Conservation (phyloP, 2,329 filamentous ascomycete species). For the Pseudocercospora musae region DNA sequence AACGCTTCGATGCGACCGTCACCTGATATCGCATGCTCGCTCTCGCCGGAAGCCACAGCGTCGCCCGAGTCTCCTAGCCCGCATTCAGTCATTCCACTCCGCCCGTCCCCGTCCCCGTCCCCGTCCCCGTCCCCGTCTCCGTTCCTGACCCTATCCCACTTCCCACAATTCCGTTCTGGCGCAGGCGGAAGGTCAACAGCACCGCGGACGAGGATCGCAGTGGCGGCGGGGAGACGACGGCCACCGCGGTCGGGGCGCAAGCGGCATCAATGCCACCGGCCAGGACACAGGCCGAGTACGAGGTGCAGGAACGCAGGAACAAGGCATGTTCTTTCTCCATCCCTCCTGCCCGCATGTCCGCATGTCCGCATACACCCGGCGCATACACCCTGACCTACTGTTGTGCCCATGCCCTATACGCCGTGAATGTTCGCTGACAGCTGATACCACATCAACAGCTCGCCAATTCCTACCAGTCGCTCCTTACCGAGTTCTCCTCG, state of each 20-base stretch:
- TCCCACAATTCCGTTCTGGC: background rate
- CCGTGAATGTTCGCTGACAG: conserved; percentile 9
- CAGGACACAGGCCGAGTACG: conserved; percentile 35
- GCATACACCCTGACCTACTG: background rate
- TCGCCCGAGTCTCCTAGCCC: background rate
- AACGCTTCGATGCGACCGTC: conserved; percentile 6
- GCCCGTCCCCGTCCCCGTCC: too few species aligned
- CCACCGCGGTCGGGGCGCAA: background rate
- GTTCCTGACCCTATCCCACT: background rate
- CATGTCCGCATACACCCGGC: background rate
- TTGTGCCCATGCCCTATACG: conserved; percentile 2
- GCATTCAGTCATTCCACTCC: background rate
- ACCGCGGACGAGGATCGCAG: background rate
- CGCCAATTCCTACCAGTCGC: conserved; percentile 91
- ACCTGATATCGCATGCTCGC: conserved; percentile 1
- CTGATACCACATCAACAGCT: conserved; percentile 58
- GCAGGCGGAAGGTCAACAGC: background rate
- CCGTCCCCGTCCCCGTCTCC: too few species aligned
- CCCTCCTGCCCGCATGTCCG: background rate
- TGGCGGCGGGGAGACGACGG: background rate
- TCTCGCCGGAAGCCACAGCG: background rate
- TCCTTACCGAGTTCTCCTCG: conserved; percentile 93
- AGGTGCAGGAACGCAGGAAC: conserved; percentile 35
- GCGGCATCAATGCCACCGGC: conserved; percentile 22
- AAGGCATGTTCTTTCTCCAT: conserved; percentile 29